Evolutionary conservation across 345 rosid species (phyloP).

Genomic region (Crucihimalaya himalaica): DNA sequence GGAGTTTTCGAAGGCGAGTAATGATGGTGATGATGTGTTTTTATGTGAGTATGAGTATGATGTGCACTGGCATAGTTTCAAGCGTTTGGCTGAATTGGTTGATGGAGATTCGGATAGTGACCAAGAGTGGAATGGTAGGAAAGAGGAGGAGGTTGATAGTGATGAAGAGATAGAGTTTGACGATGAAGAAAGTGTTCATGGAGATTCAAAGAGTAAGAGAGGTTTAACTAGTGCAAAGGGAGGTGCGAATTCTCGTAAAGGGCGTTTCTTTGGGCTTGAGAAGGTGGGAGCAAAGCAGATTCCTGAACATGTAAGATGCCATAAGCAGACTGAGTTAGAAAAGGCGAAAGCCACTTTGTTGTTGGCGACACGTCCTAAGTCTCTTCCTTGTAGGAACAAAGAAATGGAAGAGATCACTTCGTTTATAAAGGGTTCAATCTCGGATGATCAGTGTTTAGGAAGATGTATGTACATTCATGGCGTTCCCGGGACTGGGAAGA

Average conservation of each 20-base stretch:
- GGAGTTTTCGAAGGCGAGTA: slow-evolving; percentile 66
- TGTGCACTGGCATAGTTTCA: slow-evolving; percentile 83
- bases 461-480: slow-evolving; percentile 94
- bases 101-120: slow-evolving; percentile 64
- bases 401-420: slow-evolving; percentile 89
- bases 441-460: slow-evolving; percentile 83
- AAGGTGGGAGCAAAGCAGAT: too few species aligned
- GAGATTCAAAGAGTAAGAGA: slow-evolving; percentile 43
- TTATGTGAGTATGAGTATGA: slow-evolving; percentile 94
- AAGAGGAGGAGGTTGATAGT: slow-evolving; percentile 50
- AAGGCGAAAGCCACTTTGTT: too few species aligned
- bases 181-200: slow-evolving; percentile 43
- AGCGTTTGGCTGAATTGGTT: slow-evolving; percentile 65
- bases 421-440: slow-evolving; percentile 83
- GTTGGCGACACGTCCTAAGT: too few species aligned
- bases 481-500: slow-evolving; percentile 99
- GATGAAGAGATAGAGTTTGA: slow-evolving; percentile 70
- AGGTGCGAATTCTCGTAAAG: too few species aligned
- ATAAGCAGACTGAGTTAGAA: too few species aligned
- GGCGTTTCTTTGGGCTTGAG: too few species aligned
- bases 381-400: slow-evolving; percentile 86
- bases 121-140: slow-evolving; percentile 66
- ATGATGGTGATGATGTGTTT: slow-evolving; percentile 87
- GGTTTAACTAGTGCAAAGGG: too few species aligned
- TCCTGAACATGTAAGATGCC: too few species aligned